Evolutionary conservation across 352 stramenopile genomes (phyloP), one percentile per base, ranked within the genome.

Genomic region (Peronospora belbahrii): DNA sequence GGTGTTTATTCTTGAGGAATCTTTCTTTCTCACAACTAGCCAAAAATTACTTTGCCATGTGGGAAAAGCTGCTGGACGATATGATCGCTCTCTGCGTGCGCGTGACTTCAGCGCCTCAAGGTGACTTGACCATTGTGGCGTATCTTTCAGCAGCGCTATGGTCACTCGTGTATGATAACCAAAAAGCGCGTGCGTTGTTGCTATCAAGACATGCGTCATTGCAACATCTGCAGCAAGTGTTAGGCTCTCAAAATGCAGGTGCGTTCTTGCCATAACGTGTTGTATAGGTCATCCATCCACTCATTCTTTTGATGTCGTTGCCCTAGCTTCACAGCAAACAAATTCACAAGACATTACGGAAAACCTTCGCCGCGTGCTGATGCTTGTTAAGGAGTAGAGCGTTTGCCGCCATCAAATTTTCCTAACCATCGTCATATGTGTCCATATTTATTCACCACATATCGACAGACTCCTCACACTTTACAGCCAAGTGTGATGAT

Each of bases 121-220:
- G 41, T 7, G 54, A 54, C 34, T 28, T 31, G 25, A 34, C 22
- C 4, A 30, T 22, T 38, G 24, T 66, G 11, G 49, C 34, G 13
- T 59, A 65, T 13, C 30, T 84, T 2, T 70, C 71, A 2, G 56
- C 60, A 1, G 48, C 75, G 23, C 59, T 88, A 2, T 69, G 71
- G 62, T 68, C 70, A 8, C 52, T 85, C 28, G 55, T 83, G 17
- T 80, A 70, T 24, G 76, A 88, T 59, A 83, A 83, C 46, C 73
- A 85, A 27, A 74, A 79, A 35, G 69, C 74, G 1, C 59, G 71
- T 8, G 60, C 76, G 1, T 36, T 74, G 20, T 22, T 88, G 6
- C 38, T 72, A 13, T 48, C 61, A 1, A 57, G 34, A 28, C 61
- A 64, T 22, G 25, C 50, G 3, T 49, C 60, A 10, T 38, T 78